Conservation (phyloP, 164 flowering plant genomes). For the Cinnamomum micranthum region DNA sequence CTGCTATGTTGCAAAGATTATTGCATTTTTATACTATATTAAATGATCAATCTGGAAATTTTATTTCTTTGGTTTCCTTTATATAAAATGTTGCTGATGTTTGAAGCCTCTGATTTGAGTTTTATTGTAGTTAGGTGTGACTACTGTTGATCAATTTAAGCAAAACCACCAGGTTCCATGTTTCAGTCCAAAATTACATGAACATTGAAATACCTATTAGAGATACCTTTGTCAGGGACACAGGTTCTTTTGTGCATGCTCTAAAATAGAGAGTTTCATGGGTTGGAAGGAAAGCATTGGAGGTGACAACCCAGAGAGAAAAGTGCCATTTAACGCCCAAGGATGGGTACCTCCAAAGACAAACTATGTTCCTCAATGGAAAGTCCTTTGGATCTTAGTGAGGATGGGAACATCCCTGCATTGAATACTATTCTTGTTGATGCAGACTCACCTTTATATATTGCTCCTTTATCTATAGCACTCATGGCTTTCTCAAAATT, state of each 20-base stretch:
- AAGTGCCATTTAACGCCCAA: slow-evolving; percentile 54
- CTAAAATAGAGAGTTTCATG: slow-evolving; percentile 54
- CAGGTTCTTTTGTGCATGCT: slow-evolving; percentile 24
- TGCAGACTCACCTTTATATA: slow-evolving; percentile 35
- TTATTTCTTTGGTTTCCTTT: no score
- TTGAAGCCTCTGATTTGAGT: no score
- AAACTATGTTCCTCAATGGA: no score
- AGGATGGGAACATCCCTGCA: slow-evolving; percentile 52
- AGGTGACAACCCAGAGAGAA: slow-evolving; percentile 26
- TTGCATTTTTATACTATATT: no score
- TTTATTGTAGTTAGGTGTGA: slow-evolving; percentile 56
- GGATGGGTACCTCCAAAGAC: slow-evolving; percentile 35
- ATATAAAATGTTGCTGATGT: no score
- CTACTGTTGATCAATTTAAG: slow-evolving; percentile 73
- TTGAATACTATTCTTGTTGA: slow-evolving; percentile 39
- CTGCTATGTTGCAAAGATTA: no score
- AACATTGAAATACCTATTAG: slow-evolving; percentile 14
- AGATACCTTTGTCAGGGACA: slow-evolving; percentile 14
- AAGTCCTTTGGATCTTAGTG: slow-evolving; percentile 33
- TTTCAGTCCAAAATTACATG: slow-evolving; percentile 29
- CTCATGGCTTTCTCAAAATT: no score
- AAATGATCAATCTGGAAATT: no score
- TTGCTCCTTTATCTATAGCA: slow-evolving; percentile 46
- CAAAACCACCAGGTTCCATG: slow-evolving; percentile 43
- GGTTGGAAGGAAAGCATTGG: slow-evolving; percentile 55